A percentile compares a stretch with the other conserved stretches of the same genome.
phyloP scores from a whole-genome alignment of 805 yeast genomes.

The Kuraishia floccosa region DNA sequence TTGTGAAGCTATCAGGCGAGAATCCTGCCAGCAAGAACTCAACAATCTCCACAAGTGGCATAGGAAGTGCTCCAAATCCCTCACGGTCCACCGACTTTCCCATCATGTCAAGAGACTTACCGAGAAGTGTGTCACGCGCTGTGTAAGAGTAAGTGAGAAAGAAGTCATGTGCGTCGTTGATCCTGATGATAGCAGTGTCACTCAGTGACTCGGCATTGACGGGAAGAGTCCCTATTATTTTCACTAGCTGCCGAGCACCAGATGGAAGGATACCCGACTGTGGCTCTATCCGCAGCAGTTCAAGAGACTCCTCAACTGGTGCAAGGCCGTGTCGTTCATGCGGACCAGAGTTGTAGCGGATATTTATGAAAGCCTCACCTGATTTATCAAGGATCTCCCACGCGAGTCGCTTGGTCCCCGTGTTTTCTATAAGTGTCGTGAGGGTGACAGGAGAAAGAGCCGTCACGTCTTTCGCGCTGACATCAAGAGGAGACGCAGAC shows the following conservation, averaged over 20 bases:
- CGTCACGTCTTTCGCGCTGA: constrained; percentile 12
- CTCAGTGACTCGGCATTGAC: constrained; percentile 5
- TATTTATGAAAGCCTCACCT: constrained; percentile 10
- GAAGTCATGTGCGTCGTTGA: constrained; percentile 17
- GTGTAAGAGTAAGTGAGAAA: constrained; percentile 16
- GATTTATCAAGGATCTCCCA: constrained; percentile 25
- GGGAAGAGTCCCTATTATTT: constrained; percentile 4
- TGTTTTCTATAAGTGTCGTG: constrained; percentile 20
- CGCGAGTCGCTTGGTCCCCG: constrained; percentile 21
- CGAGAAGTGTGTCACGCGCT: constrained; percentile 15
- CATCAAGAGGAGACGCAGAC: constrained; percentile 21
- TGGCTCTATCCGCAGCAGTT: constrained; percentile 13
- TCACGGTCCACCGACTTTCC: not conserved
- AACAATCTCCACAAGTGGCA: no score
- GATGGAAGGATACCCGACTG: constrained; percentile 8
- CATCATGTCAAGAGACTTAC: constrained; percentile 14
- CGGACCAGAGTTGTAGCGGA: constrained; percentile 9
- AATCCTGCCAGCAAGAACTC: no score
- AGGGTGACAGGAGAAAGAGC: constrained; percentile 11
- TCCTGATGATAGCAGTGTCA: constrained; percentile 14
- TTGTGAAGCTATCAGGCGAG: no score
- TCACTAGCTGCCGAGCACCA: constrained; percentile 15
- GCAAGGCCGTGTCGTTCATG: not conserved
- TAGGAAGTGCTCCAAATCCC: no score
- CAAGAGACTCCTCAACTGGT: no score